These are phyloP conservation scores for Acidiella bohemica DNA, from an alignment of 495 filamentous ascomycete genomes.

Conservation along the genomic window DNA sequence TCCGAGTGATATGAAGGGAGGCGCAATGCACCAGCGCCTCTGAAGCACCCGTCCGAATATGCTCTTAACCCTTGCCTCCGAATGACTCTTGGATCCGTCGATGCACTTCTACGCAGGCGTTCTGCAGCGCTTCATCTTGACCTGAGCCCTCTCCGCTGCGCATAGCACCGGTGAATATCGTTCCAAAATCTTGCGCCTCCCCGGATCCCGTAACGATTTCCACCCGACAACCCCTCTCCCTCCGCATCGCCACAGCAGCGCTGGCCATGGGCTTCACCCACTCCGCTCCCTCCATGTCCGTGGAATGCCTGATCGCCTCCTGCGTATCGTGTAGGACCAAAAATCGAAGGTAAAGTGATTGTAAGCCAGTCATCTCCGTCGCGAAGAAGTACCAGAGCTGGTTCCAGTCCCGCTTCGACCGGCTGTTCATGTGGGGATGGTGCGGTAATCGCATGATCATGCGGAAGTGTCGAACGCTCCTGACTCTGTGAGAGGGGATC, in stretches of 20 bases:
- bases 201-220: conserved; percentile 14
- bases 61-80: conserved; percentile 2
- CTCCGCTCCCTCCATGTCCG: conserved; percentile 6
- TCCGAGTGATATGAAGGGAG: too few species aligned
- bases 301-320: conserved; percentile 2
- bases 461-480: conserved; percentile 15
- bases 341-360: conserved; percentile 6
- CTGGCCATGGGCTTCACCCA: conserved; percentile 16
- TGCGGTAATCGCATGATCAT: conserved; percentile 14
- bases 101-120: conserved; percentile 4
- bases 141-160: neutral
- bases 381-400: conserved; percentile 16
- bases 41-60: too few species aligned
- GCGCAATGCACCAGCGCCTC: too few species aligned
- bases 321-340: conserved; percentile 6
- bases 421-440: conserved; percentile 13
- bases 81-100: conserved; percentile 8
- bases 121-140: neutral
- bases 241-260: conserved; percentile 9
- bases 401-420: conserved; percentile 13
- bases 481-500: conserved; percentile 13
- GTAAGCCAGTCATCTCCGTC: conserved; percentile 10
- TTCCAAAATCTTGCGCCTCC: conserved; percentile 6
- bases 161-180: neutral
- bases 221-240: conserved; percentile 9